Percentiles rank a stretch among this genome's conserved stretches.
Evolutionary conservation across 164 flowering plant species (phyloP).

Genomic region (Tetracentron sinense): DNA sequence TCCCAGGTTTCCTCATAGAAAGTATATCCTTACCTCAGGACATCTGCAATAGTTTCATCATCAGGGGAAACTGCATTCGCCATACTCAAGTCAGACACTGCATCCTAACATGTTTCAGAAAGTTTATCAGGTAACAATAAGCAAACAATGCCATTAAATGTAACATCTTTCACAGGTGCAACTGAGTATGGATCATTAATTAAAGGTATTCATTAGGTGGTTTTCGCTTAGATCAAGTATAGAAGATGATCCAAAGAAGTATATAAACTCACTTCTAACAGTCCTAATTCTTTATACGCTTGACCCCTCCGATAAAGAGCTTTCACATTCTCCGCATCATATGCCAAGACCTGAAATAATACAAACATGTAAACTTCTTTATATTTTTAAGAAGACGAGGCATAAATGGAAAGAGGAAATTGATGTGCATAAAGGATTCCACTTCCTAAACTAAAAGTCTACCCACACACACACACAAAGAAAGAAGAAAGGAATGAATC

Average conservation of each 20-base stretch:
- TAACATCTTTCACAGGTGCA: conserved; percentile 3
- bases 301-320: conserved; percentile 97
- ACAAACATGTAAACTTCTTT: neutral
- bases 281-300: conserved; percentile 78
- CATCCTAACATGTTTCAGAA: conserved; percentile 50
- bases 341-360: conserved; percentile 59
- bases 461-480: neutral
- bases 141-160: conserved; percentile 4
- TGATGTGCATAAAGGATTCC: neutral
- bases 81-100: conserved; percentile 69
- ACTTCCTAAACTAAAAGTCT: neutral
- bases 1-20: conserved; percentile 3
- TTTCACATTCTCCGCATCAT: conserved; percentile 76
- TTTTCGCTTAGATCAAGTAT: neutral
- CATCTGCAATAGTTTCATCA: conserved; percentile 84
- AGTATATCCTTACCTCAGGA: conserved; percentile 53
- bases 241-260: neutral
- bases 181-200: neutral
- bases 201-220: neutral
- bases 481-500: neutral
- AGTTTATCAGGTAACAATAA: conserved; percentile 13
- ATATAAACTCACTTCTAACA: conserved; percentile 50
- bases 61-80: conserved; percentile 78
- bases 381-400: neutral
- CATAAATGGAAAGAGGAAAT: neutral